phyloP scores from a whole-genome alignment of 2,329 filamentous ascomycete genomes.

The Aureobasidium zeae region DNA sequence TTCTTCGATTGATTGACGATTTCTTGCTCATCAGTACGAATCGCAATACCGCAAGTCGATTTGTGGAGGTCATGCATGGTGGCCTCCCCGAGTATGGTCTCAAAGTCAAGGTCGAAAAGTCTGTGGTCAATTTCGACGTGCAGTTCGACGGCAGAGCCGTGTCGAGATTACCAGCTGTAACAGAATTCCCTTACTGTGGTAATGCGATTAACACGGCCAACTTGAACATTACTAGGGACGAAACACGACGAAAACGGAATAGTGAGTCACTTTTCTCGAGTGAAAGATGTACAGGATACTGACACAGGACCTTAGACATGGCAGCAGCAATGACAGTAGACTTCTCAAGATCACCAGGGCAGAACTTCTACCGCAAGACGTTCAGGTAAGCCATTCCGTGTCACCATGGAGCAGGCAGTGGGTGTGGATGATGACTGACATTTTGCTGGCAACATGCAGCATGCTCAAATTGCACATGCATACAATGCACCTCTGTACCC shows the following conservation, averaged over 20 bases:
- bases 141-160: conserved; percentile 47
- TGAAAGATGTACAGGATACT: conserved; percentile 17
- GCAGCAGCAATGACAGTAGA: conserved; percentile 73
- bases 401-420: not conserved
- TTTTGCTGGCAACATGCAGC: conserved; percentile 39
- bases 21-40: conserved; percentile 80
- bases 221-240: conserved; percentile 64
- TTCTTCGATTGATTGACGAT: conserved; percentile 82
- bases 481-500: conserved; percentile 71
- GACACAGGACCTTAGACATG: conserved; percentile 34
- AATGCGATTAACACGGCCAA: conserved; percentile 64
- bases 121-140: conserved; percentile 72
- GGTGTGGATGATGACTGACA: conserved; percentile 15
- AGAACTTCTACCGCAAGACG: conserved; percentile 70
- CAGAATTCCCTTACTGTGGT: conserved; percentile 82
- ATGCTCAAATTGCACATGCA: conserved; percentile 79
- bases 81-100: conserved; percentile 77
- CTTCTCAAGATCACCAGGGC: conserved; percentile 59
- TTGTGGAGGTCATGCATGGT: conserved; percentile 69
- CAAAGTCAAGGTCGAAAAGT: conserved; percentile 66
- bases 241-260: conserved; percentile 42
- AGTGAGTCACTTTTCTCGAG: conserved; percentile 46
- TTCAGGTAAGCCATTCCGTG: conserved; percentile 49
- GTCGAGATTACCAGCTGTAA: conserved; percentile 31
- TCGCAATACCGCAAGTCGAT: conserved; percentile 54